Conservation (phyloP, 805 yeast genomes). For the Candida maltosa region DNA sequence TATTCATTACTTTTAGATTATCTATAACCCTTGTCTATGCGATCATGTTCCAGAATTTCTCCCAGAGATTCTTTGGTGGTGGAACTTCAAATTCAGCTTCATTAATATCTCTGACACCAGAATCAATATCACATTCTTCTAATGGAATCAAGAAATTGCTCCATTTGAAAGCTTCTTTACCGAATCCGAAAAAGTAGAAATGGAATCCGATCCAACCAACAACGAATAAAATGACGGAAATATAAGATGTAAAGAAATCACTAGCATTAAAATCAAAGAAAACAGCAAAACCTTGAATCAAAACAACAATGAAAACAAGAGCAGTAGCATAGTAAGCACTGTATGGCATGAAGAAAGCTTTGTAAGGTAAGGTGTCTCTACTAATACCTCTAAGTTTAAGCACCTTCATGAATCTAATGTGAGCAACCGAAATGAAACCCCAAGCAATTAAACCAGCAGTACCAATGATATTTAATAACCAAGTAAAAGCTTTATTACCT, state of each 20-base stretch:
- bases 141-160: slow-evolving; percentile 35
- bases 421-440: slow-evolving; percentile 63
- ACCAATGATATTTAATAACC: slow-evolving; percentile 75
- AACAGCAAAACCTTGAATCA: slow-evolving; percentile 70
- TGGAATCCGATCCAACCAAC: slow-evolving; percentile 56
- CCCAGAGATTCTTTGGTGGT: slow-evolving; percentile 52
- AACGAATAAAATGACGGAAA: slow-evolving; percentile 62
- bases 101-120: slow-evolving; percentile 64
- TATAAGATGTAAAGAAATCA: slow-evolving; percentile 65
- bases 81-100: slow-evolving; percentile 51
- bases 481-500: slow-evolving; percentile 60
- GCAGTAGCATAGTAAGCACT: slow-evolving; percentile 61
- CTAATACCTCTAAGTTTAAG: slow-evolving; percentile 60
- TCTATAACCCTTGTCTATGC: too few relatives aligned
- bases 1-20: too few relatives aligned
- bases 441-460: slow-evolving; percentile 74
- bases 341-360: slow-evolving; percentile 66
- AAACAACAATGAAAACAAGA: slow-evolving; percentile 51
- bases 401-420: slow-evolving; percentile 67
- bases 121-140: slow-evolving; percentile 66
- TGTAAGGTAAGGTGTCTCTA: slow-evolving; percentile 70
- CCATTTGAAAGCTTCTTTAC: slow-evolving; percentile 28
- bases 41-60: slow-evolving; percentile 58
- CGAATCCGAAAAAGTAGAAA: slow-evolving; percentile 43
- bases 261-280: slow-evolving; percentile 56